Conservation (phyloP, 2,329 filamentous ascomycete species). For the Beauveria pseudobassiana region DNA sequence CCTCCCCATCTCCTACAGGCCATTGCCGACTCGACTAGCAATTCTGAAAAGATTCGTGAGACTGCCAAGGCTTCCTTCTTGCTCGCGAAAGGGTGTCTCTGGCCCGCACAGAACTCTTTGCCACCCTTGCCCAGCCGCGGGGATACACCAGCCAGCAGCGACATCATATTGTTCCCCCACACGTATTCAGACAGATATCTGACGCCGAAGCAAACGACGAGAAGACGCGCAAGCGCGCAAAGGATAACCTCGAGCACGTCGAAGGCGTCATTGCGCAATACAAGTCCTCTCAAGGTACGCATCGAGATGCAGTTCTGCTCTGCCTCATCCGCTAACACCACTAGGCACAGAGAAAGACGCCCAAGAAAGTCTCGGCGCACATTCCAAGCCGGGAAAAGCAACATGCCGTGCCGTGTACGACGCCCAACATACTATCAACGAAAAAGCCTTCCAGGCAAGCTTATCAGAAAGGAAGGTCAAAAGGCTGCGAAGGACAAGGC, state of each 20-base stretch:
- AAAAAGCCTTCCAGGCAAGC: slow-evolving; percentile 34
- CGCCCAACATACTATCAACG: slow-evolving; percentile 29
- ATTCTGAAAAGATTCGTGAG: slow-evolving; percentile 28
- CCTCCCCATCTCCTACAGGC: slow-evolving; percentile 38
- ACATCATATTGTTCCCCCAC: slow-evolving; percentile 31
- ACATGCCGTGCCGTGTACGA: slow-evolving; percentile 38
- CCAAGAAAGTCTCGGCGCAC: neutral
- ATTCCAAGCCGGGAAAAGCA: slow-evolving; percentile 14
- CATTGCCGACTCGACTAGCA: slow-evolving; percentile 32
- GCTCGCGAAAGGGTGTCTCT: slow-evolving; percentile 24
- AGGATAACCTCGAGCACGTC: slow-evolving; percentile 32
- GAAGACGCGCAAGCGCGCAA: slow-evolving; percentile 28
- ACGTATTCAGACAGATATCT: slow-evolving; percentile 31
- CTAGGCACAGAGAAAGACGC: slow-evolving; percentile 13
- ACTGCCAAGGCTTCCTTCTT: slow-evolving; percentile 29
- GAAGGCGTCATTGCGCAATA: slow-evolving; percentile 22
- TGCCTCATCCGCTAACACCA: slow-evolving; percentile 1
- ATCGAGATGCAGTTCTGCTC: no score
- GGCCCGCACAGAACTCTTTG: slow-evolving; percentile 28
- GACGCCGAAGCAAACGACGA: slow-evolving; percentile 32
- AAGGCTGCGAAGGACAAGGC: slow-evolving; percentile 30
- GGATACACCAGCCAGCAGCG: slow-evolving; percentile 16
- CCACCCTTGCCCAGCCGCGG: slow-evolving; percentile 25
- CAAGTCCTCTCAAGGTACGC: slow-evolving; percentile 21
- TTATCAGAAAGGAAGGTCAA: slow-evolving; percentile 37